Evolutionary conservation across 768 basidiomycete genomes (phyloP).

Genomic region (Chalciporus pseudorubinellus): DNA sequence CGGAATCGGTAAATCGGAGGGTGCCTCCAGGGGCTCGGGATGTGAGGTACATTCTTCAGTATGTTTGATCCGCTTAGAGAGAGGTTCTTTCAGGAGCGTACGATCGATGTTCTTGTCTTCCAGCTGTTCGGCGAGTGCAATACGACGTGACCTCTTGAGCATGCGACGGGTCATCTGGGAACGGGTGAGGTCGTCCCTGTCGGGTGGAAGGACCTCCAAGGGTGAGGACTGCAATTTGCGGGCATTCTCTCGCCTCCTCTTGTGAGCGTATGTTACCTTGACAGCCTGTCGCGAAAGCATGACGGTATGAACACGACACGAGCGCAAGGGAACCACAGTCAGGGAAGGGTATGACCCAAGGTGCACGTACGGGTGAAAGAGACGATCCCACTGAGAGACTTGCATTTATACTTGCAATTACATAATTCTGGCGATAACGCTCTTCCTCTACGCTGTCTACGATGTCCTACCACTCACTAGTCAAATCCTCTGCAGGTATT

Average conservation of each 20-base stretch:
- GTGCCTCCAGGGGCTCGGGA: neutral
- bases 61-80: constrained; percentile 35
- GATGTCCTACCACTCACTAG: too few relatives aligned
- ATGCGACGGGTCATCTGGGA: constrained; percentile 44
- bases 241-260: constrained; percentile 21
- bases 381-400: too few relatives aligned
- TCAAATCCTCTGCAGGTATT: too few relatives aligned
- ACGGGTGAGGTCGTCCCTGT: constrained; percentile 34
- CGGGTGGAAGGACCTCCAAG: constrained; percentile 25
- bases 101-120: constrained; percentile 21
- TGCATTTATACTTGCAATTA: too few relatives aligned
- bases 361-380: too few relatives aligned
- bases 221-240: constrained; percentile 26
- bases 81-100: constrained; percentile 16
- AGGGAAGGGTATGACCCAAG: too few relatives aligned
- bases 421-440: too few relatives aligned
- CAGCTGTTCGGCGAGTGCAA: constrained; percentile 20
- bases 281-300: constrained; percentile 20
- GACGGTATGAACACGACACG: neutral
- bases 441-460: too few relatives aligned
- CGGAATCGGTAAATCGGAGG: neutral
- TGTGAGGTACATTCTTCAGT: constrained; percentile 12
- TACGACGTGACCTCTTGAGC: constrained; percentile 48
- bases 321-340: too few relatives aligned
- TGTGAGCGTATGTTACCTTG: constrained; percentile 34